Percentiles rank a stretch among this genome's conserved stretches.
Conservation (phyloP, 177 flowering plant species). For the Tripterygium wilfordii region DNA sequence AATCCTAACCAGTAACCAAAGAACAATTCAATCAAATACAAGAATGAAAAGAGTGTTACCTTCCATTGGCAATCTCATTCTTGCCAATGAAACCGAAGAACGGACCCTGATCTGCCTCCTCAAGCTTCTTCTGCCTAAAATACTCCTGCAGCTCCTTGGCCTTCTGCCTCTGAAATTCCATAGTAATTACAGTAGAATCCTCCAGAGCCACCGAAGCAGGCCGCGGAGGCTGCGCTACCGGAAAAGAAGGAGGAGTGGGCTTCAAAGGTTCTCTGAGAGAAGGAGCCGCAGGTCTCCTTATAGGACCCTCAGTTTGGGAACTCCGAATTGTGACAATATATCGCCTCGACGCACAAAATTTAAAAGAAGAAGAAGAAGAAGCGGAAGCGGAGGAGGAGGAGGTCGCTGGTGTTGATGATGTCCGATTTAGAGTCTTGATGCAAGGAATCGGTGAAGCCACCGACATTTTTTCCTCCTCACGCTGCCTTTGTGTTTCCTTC, state of each 20-base stretch:
- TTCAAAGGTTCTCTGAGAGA: too few relatives aligned
- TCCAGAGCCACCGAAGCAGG: conserved; percentile 15
- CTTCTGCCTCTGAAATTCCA: conserved; percentile 92
- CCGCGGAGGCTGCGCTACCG: conserved; percentile 16
- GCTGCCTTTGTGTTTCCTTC: background rate
- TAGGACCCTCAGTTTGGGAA: conserved; percentile 82
- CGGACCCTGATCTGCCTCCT: conserved; percentile 79
- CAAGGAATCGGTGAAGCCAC: conserved; percentile 62
- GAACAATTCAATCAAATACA: too few relatives aligned
- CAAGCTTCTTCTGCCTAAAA: conserved; percentile 85
- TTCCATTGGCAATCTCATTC: conserved; percentile 92
- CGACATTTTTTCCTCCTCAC: conserved; percentile 41
- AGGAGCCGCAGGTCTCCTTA: conserved; percentile 35
- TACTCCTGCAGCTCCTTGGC: conserved; percentile 95
- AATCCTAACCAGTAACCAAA: too few relatives aligned
- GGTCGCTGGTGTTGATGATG: conserved; percentile 21
- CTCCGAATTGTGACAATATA: conserved; percentile 33
- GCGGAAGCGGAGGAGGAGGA: conserved; percentile 29
- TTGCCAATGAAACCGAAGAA: conserved; percentile 82
- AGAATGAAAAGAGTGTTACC: too few relatives aligned
- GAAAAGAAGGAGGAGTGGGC: conserved; percentile 21
- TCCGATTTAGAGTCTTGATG: conserved; percentile 37
- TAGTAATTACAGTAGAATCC: conserved; percentile 41
- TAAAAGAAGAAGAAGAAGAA: conserved; percentile 27
- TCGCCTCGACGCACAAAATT: conserved; percentile 29